Conservation (phyloP, 83 land plant species). For the Diphasiastrum complanatum region DNA sequence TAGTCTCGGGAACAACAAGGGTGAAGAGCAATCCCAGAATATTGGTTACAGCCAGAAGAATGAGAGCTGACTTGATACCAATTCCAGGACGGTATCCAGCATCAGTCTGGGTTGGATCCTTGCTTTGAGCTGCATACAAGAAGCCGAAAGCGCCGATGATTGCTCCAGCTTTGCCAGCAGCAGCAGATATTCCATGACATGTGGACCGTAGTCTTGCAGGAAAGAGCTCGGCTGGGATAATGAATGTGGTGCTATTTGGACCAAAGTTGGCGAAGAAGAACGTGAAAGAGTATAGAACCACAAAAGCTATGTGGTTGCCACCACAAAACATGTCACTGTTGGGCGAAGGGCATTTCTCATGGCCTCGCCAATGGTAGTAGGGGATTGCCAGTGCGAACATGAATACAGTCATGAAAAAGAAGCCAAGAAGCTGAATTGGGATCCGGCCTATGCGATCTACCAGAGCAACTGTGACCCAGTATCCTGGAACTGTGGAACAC, state of each 20-base stretch:
- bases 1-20: not conserved
- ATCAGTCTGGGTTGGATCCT: not conserved
- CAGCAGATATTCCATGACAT: not conserved
- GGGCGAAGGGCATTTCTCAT: not conserved
- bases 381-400: not conserved
- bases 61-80: not conserved
- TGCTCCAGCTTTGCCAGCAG: not conserved
- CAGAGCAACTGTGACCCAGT: not conserved
- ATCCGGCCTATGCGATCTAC: not conserved
- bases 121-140: not conserved
- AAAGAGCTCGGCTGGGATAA: not conserved
- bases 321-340: not conserved
- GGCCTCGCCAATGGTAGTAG: not conserved
- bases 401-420: not conserved
- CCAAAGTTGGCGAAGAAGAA: slow-evolving; percentile 1
- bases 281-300: not conserved
- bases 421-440: not conserved
- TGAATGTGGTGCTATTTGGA: not conserved
- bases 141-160: not conserved
- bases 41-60: not conserved
- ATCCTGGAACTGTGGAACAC: not conserved
- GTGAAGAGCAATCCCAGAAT: not conserved
- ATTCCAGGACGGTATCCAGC: not conserved
- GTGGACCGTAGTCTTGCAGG: not conserved
- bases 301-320: not conserved